phyloP scores from a whole-genome alignment of 2,329 filamentous ascomycete species.

The Tolypocladium ovalisporum region DNA sequence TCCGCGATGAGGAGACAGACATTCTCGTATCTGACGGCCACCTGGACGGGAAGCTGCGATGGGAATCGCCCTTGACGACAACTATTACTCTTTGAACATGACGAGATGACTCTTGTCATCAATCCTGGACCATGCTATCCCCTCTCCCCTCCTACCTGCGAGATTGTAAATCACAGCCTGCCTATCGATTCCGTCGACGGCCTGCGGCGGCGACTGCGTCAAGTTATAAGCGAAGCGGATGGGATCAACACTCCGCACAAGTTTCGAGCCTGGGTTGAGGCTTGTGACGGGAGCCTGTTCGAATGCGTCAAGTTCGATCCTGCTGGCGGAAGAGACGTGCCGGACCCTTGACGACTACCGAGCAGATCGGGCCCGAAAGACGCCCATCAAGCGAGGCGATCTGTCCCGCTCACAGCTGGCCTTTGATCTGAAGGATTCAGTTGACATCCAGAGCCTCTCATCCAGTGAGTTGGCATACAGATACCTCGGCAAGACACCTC shows the following conservation, averaged over 20 bases:
- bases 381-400: not conserved
- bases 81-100: constrained; percentile 10
- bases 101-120: constrained; percentile 13
- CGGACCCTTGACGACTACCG: not conserved
- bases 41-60: constrained; percentile 7
- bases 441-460: constrained; percentile 7
- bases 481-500: constrained; percentile 18
- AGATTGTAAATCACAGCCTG: constrained; percentile 8
- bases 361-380: not conserved
- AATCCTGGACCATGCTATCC: constrained; percentile 12
- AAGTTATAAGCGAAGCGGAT: constrained; percentile 6
- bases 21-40: constrained; percentile 12
- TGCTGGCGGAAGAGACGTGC: not conserved
- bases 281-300: constrained; percentile 8
- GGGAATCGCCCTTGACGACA: constrained; percentile 9
- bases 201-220: constrained; percentile 7
- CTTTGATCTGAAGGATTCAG: not conserved
- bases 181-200: constrained; percentile 9
- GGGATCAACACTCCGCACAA: constrained; percentile 9
- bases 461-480: constrained; percentile 16
- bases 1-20: constrained; percentile 17
- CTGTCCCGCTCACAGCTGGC: not conserved
- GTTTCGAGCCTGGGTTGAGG: constrained; percentile 8
- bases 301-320: not conserved
- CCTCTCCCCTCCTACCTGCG: constrained; percentile 8